phyloP scores from a whole-genome alignment of 306 rosid genomes.

The Glycine latifolia region DNA sequence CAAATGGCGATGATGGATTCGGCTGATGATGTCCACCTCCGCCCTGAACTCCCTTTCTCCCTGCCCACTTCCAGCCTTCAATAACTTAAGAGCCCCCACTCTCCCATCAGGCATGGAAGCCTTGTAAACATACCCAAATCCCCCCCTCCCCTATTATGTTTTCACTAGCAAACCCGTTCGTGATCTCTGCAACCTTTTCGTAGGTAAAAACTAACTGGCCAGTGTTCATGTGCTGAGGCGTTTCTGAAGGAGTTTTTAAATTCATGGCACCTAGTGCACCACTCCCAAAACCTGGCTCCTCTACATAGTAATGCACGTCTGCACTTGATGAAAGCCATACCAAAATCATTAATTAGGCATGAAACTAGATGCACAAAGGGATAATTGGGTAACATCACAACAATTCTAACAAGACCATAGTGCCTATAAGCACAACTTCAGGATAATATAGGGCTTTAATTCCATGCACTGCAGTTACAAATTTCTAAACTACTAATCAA shows the following conservation, averaged over 20 bases:
- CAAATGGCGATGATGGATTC: conserved; percentile 91
- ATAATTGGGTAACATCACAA: not conserved
- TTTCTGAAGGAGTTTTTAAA: conserved; percentile 52
- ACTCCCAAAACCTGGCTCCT: conserved; percentile 47
- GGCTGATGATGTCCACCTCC: conserved; percentile 87
- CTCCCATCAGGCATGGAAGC: conserved; percentile 77
- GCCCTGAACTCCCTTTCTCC: conserved; percentile 94
- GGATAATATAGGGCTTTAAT: no score
- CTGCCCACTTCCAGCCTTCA: conserved; percentile 93
- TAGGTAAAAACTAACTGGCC: conserved; percentile 65
- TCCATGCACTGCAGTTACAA: no score
- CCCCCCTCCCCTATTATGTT: conserved; percentile 87
- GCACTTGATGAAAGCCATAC: conserved; percentile 27
- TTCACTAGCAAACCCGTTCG: conserved; percentile 68
- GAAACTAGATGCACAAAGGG: not conserved
- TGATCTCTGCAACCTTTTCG: conserved; percentile 71
- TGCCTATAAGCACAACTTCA: no score
- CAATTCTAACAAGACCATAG: not conserved
- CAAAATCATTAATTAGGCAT: not conserved
- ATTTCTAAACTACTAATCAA: no score
- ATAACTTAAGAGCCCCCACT: conserved; percentile 80
- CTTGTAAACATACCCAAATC: conserved; percentile 86
- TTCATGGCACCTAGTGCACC: conserved; percentile 42
- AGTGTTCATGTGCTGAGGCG: conserved; percentile 37
- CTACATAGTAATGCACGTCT: conserved; percentile 63